These are phyloP conservation scores for Trichaptum fuscoviolaceum DNA, from an alignment of 768 basidiomycete species.

Conservation along the genomic window DNA sequence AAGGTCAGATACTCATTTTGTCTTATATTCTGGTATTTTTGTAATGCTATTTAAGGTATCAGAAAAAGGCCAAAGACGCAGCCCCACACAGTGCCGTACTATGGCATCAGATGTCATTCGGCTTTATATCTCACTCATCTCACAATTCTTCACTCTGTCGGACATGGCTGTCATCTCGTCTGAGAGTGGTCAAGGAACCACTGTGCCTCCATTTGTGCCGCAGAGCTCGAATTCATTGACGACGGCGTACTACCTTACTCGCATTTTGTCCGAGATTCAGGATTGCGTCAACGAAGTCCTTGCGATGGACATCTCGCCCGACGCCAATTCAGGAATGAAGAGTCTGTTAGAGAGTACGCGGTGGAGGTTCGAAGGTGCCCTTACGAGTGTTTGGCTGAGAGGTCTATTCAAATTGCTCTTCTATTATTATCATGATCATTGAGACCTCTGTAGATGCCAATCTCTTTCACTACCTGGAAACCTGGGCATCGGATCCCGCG, in stretches of 20 bases:
- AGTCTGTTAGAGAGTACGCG: conserved; percentile 73
- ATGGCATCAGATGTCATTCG: conserved; percentile 88
- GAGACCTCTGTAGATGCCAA: conserved; percentile 60
- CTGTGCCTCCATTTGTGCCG: conserved; percentile 56
- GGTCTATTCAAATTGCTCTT: conserved; percentile 43
- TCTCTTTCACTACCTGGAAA: conserved; percentile 78
- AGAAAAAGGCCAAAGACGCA: conserved; percentile 54
- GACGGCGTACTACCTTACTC: conserved; percentile 73
- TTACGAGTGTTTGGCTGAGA: conserved; percentile 75
- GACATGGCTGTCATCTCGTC: conserved; percentile 68
- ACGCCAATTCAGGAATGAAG: conserved; percentile 61
- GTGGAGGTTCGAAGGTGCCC: conserved; percentile 85
- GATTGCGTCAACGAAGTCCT: conserved; percentile 81
- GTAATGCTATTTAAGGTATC: conserved; percentile 21
- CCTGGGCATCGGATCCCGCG: conserved; percentile 65
- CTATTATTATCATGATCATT: conserved; percentile 11
- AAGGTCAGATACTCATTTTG: too few species aligned
- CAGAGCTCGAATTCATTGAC: conserved; percentile 75
- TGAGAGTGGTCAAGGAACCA: conserved; percentile 24
- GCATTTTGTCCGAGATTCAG: conserved; percentile 77
- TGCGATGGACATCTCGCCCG: conserved; percentile 75
- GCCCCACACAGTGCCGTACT: conserved; percentile 73
- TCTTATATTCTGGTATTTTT: too few species aligned
- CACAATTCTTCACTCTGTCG: conserved; percentile 81
- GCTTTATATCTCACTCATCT: conserved; percentile 78